Evolutionary conservation across 2,329 filamentous ascomycete species (phyloP), one percentile per base, ranked within the genome.

Genomic region (Fusarium begoniae): DNA sequence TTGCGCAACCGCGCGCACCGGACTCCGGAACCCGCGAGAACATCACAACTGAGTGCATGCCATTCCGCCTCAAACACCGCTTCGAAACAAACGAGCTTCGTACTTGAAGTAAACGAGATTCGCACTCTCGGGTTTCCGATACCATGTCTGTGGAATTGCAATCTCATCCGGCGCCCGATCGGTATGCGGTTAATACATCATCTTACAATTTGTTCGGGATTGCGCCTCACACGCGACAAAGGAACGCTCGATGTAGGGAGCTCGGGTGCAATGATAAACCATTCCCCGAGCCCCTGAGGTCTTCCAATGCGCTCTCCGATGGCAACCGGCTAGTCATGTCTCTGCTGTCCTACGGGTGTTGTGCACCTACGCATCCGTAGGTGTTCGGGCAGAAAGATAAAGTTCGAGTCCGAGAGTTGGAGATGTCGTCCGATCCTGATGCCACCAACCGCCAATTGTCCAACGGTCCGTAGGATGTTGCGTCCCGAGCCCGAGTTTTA

Each of bases 221-320:
- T 54, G 24, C 24, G 24, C 24, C 11, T 40, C 5, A 10, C 10
- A 22, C 3, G 24, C 35, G 2, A 40, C 10, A 28, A 28, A 40
- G 35, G 14, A 26, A 28, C 13, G 4, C 0, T 58, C 5, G 18
- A 58, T 26, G n/a, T 1, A 32, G 14, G 3, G 18, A 48, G 12
- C 12, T 18, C 37, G 30, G 41, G 18, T 26, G 5, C 15, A 0
- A 37, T 14, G 14, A 22, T 1, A 3, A 8, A 1, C 14, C 38
- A 32, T 48, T 22, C 1, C 14, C 24, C 28, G 17, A 37, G 30
- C 2, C 18, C 1, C 15, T 9, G 6, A 18, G 24, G 24, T 1
- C 12, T n/a, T 28, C 13, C 2, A 18, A 28, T 44, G 17, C 38
- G 15, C 26, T 43, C 38, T n/a, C 37, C 8, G 6, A 56, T 32